These are phyloP conservation scores for Mortierella polycephala DNA, from an alignment of 371 early-diverging fungal genomes.

Conservation along the genomic window DNA sequence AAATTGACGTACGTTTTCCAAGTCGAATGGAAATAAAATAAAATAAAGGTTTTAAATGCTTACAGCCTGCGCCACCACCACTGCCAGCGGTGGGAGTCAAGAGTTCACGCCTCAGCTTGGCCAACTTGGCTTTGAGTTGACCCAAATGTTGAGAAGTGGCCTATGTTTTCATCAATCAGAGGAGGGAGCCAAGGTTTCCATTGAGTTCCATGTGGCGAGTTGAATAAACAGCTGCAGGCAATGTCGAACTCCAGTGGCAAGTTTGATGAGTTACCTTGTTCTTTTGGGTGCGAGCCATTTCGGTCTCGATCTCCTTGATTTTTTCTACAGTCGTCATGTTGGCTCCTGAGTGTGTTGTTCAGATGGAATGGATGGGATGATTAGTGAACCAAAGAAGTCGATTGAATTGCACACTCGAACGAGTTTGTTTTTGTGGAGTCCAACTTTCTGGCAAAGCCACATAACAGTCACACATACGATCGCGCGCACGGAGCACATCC, in stretches of 20 bases:
- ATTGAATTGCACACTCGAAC: no score
- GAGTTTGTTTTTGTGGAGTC: no score
- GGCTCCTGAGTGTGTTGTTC: background rate
- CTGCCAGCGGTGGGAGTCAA: conserved; percentile 86
- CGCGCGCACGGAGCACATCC: no score
- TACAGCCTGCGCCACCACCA: conserved; percentile 81
- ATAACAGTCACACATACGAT: no score
- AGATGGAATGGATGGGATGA: no score
- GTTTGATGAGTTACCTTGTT: conserved; percentile 71
- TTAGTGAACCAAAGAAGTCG: no score
- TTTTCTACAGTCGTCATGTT: conserved; percentile 73
- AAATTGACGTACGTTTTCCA: background rate
- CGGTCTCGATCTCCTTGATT: conserved; percentile 89
- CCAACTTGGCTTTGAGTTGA: conserved; percentile 97
- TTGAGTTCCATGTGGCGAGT: background rate
- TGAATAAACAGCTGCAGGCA: no score
- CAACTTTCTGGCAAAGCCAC: no score
- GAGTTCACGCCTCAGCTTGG: conserved; percentile 95
- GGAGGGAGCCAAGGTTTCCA: background rate
- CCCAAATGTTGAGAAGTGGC: conserved; percentile 99
- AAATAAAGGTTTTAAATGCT: conserved; percentile 23
- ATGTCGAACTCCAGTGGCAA: no score
- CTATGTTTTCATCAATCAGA: conserved; percentile 11
- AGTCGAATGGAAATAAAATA: background rate
- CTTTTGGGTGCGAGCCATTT: conserved; percentile 95